Base-by-base conservation (phyloP, 2,329 filamentous ascomycete species). In the Nothophaeocryptopus gaeumannii region DNA sequence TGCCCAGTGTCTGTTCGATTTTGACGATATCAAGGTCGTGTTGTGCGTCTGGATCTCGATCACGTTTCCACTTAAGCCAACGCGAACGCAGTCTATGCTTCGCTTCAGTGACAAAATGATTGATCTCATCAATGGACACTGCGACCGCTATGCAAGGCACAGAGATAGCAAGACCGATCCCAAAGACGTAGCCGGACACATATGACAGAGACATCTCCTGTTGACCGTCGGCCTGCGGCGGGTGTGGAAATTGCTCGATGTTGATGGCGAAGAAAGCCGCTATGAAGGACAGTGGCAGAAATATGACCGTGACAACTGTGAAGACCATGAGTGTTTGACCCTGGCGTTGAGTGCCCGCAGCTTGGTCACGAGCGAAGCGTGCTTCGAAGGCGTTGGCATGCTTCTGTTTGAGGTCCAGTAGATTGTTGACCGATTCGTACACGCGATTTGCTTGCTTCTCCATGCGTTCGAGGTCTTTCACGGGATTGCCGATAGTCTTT, bases 391-490 rank as follows among this genome's bases (percentile, higher is more conserved):
- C 81, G 66, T 85, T 86, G 55, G 81, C 82, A 50, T 86, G 82
- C 64, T 85, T 85, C 59, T 86, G 83, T 60, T 86, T 86, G 1
- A 85, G 73, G 55, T 86, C 83, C 0, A 86, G 76, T 5, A 86
- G 69, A 56, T 85, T 78, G 0, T 78, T 82, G 38, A 85, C 76
- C 49, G 75, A 78, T 37, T 75, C 69, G 60, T 84, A 84, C 53
- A 84, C 79, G 15, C 77, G 74, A 50, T 78, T 73, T 0, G 82
- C 81, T 63, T 84, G 82, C 43, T 77, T 76, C 59, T 83, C 78
- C 82, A 85, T 85, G 12, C 81, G 74, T 31, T 77, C 73, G n/a
- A 85, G 74, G 52, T 85, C 82, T 26, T 63, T 58, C 16, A 62
- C 39, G 7, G 60, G 58, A 35, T 62, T 60, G 11, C 82, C 79